Evolutionary conservation across 768 basidiomycete species (phyloP), one percentile per base, ranked within the genome.

Genomic region (Mycena albidolilacea): DNA sequence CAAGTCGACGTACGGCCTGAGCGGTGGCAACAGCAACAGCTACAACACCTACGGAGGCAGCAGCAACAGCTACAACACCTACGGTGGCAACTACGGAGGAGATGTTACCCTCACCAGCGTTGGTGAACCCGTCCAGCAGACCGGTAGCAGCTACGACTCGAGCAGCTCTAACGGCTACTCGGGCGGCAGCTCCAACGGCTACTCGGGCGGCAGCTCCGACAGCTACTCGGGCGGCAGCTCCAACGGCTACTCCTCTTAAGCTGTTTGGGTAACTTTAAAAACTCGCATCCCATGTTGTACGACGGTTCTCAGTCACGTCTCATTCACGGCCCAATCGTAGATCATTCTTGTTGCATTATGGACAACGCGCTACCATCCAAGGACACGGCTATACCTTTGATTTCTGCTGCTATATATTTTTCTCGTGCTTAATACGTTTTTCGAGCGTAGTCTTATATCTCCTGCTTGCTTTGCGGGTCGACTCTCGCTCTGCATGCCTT

Each of bases 1-100:
- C 87, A 90, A 92, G 84, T 88, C 86, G 43, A 77, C 79, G 70
- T 91, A 87, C 85, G 85, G 84, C 70, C 80, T 92, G 78, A 86
- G 78, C 9, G 63, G 82, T 19, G 90, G 90, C 10, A 91, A 89
- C 83, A 85, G 82, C 83, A 83, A 88, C 82, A 69, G 41, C 70
- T 83, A 81, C 55, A 19, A 43, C 50, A 41, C 54, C 54, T 41
- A 43, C 35, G 14, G 23, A n/a, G 58, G 50, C 35, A 30, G 62
- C 83, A 85, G 82, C 83, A 83, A 88, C 82, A 69, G 41, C 70
- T 83, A 81, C 55, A 19, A 43, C 50, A 41, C 54, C 54, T 41
- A 43, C 35, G 14, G 23, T 30, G 58, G 50, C 35, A 30, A 39
- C 74, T 17, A 69, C 64, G 61, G 59, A 5, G 30, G 30, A 30